A percentile compares a stretch with the other conserved stretches of the same genome.
Conservation (phyloP, 305 asterid species). For the Fraxinus platypoda region DNA sequence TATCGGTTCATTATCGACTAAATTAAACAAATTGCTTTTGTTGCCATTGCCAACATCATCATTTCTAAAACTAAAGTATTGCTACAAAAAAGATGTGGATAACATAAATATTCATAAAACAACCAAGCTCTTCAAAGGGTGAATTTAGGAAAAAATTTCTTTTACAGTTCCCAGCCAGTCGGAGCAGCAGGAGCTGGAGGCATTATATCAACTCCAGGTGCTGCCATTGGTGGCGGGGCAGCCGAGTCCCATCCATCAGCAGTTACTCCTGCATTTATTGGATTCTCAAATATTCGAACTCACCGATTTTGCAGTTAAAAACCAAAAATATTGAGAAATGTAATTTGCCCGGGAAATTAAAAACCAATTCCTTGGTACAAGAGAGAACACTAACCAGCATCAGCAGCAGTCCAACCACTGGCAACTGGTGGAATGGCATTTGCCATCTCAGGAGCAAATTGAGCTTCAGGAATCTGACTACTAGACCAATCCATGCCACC, state of each 20-base stretch:
- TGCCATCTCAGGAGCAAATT: conserved; percentile 37
- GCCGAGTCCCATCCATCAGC: conserved; percentile 30
- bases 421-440: conserved; percentile 24
- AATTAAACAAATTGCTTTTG: background rate
- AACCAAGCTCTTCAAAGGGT: background rate
- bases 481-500: conserved; percentile 46
- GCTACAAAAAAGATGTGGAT: background rate
- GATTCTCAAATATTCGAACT: background rate
- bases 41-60: background rate
- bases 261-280: background rate
- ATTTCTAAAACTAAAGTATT: background rate
- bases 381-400: conserved; percentile 16
- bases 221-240: conserved; percentile 25
- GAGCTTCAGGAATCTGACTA: conserved; percentile 43
- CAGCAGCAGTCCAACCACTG: conserved; percentile 41
- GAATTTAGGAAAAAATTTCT: background rate
- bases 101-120: background rate
- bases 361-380: background rate
- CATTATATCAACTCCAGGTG: background rate
- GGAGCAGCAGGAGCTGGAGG: background rate
- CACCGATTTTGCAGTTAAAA: background rate
- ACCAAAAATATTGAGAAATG: background rate
- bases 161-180: conserved; percentile 18
- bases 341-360: background rate
- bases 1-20: background rate